Percentiles rank a stretch among this genome's conserved stretches.
Evolutionary conservation across 192 early-diverging fungal genomes (phyloP).

Genomic region (Podila horticola): DNA sequence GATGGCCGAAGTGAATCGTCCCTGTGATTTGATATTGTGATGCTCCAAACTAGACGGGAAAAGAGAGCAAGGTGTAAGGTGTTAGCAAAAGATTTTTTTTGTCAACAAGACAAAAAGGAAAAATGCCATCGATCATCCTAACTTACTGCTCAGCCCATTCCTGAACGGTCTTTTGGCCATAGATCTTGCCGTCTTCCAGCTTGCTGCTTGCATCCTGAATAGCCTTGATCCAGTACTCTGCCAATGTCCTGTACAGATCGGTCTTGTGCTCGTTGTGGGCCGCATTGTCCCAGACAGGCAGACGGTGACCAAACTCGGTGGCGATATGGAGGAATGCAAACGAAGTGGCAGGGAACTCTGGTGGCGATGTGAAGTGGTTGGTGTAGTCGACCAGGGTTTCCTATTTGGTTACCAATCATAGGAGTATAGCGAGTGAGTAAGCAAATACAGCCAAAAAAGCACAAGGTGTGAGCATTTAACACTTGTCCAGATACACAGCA

Average conservation of each 20-base stretch:
- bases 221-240: slow-evolving; percentile 80
- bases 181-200: slow-evolving; percentile 84
- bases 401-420: slow-evolving; percentile 24
- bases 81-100: neutral
- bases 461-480: neutral
- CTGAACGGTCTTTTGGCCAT: slow-evolving; percentile 77
- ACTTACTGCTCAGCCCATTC: slow-evolving; percentile 86
- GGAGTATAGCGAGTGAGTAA: slow-evolving; percentile 6
- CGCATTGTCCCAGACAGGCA: slow-evolving; percentile 83
- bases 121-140: neutral
- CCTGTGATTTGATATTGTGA: slow-evolving; percentile 67
- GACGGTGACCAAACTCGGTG: slow-evolving; percentile 75
- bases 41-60: slow-evolving; percentile 60
- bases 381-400: slow-evolving; percentile 77
- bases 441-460: slow-evolving; percentile 20
- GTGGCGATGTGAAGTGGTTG: slow-evolving; percentile 80
- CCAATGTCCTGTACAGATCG: slow-evolving; percentile 76
- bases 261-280: slow-evolving; percentile 73
- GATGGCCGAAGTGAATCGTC: slow-evolving; percentile 67
- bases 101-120: neutral
- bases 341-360: slow-evolving; percentile 79
- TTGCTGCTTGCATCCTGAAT: slow-evolving; percentile 77
- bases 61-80: neutral
- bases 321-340: slow-evolving; percentile 88
- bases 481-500: neutral